Evolutionary conservation across 176 grass and related monocot species (phyloP).

Genomic region (Metroxylon sagu): DNA sequence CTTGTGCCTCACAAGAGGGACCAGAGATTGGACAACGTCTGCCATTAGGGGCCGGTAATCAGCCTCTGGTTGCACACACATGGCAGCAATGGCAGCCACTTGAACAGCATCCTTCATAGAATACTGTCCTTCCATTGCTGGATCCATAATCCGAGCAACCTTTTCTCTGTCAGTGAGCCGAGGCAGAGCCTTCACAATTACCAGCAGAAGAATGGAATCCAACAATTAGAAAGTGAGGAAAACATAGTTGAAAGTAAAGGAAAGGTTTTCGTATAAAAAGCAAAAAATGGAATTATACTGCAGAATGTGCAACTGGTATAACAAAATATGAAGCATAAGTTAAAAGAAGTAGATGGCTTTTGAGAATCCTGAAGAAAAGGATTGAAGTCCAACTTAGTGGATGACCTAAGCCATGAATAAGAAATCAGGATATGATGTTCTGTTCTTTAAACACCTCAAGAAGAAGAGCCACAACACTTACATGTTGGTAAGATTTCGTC

Average conservation of each 20-base stretch:
- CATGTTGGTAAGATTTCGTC: too few species aligned
- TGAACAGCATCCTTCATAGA: slow-evolving; percentile 96
- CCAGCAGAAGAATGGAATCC: slow-evolving; percentile 11
- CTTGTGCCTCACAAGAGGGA: slow-evolving; percentile 81
- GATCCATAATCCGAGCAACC: slow-evolving; percentile 79
- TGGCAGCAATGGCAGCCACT: slow-evolving; percentile 92
- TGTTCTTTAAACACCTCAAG: too few species aligned
- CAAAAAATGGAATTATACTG: too few species aligned
- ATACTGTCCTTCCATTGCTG: slow-evolving; percentile 92
- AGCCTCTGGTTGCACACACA: slow-evolving; percentile 96
- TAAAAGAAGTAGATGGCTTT: too few species aligned
- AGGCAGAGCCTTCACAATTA: slow-evolving; percentile 55
- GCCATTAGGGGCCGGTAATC: slow-evolving; percentile 98
- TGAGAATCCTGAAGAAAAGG: too few species aligned
- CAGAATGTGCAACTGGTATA: too few species aligned
- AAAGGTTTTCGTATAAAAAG: neutral
- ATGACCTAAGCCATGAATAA: too few species aligned
- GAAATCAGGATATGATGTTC: too few species aligned
- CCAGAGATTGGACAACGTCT: slow-evolving; percentile 86
- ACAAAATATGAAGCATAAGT: too few species aligned
- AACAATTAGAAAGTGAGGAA: neutral
- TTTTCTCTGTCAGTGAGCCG: slow-evolving; percentile 86
- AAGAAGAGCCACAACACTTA: too few species aligned
- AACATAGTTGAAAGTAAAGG: neutral
- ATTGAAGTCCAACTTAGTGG: too few species aligned